Percentiles rank a stretch among this genome's conserved stretches.
Conservation (phyloP, 208 protist genomes). For the Cochliopodium minus region DNA sequence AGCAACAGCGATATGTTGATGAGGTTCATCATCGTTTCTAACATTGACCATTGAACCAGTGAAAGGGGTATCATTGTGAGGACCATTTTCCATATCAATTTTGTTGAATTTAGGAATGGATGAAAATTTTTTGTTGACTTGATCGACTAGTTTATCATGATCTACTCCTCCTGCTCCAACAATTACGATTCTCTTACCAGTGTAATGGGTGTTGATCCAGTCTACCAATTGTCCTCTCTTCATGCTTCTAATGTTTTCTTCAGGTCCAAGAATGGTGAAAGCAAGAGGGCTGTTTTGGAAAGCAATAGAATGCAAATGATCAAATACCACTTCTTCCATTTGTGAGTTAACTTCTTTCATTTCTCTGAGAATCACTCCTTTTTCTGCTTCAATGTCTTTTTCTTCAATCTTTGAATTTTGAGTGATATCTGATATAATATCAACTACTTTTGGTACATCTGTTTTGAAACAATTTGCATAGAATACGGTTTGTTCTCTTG, state of each 20-base stretch:
- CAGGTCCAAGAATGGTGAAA: constrained; percentile 87
- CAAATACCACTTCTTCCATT: constrained; percentile 83
- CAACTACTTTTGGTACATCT: constrained; percentile 70
- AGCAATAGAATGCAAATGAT: constrained; percentile 79
- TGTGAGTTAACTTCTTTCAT: constrained; percentile 80
- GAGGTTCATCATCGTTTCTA: neutral
- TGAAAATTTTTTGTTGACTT: constrained; percentile 68
- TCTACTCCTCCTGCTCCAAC: constrained; percentile 76
- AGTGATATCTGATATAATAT: constrained; percentile 86
- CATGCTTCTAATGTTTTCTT: constrained; percentile 80
- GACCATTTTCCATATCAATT: neutral
- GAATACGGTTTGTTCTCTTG: constrained; percentile 85
- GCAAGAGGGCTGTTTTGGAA: constrained; percentile 59
- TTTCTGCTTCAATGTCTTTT: constrained; percentile 69
- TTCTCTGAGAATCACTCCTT: constrained; percentile 78
- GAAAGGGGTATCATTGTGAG: neutral
- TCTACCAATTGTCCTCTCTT: constrained; percentile 57
- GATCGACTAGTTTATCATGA: constrained; percentile 66
- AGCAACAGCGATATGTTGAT: neutral
- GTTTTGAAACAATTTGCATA: constrained; percentile 80
- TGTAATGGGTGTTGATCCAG: constrained; percentile 84
- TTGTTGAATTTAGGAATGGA: constrained; percentile 31
- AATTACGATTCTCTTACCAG: constrained; percentile 83
- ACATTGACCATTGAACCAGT: neutral
- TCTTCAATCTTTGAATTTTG: constrained; percentile 62